Evolutionary conservation across 2,329 filamentous ascomycete species (phyloP), one percentile per base, ranked within the genome.

Genomic region (Colletotrichum sp.): DNA sequence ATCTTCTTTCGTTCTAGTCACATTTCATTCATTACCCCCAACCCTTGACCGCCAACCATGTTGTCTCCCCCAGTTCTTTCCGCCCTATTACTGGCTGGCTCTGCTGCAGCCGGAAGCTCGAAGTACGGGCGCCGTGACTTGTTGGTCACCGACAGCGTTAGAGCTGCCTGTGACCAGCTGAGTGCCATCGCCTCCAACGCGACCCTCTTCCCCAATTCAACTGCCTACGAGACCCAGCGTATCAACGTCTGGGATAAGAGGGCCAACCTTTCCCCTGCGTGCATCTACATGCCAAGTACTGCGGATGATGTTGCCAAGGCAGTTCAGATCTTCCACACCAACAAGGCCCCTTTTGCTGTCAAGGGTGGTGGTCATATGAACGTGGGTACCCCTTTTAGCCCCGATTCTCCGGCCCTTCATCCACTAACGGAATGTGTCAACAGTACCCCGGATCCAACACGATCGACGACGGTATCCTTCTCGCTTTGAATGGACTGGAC

Each of bases 1-100:
- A 59, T 43, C 32, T 43, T 32, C 32, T 18, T 55, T 28, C 24
- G 66, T 24, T 30, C 2, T 10, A 39, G 21, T 30, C 66, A 28
- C 16, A n/a, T 21, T 12, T 18, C 21, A 30, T 60, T 24, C 24
- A 34, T 36, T 26, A 21, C 21, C 16, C 24, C 24, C 16, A 10
- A 10, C 32, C 2, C 6, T 4, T 7, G 32, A n/a, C 1, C 5
- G 6, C 5, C 18, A 7, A 68, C 6, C 4, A 68, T 59, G 32
- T 68, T 59, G 21, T 28, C 32, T 39, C 21, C 32, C 18, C 16
- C 52, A n/a, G 87, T 89, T 7, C 83, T 88, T 2, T 68, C 65
- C 65, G n/a, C n/a, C 18, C 13, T 68, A 4, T 16, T 57, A 30
- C 32, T 68, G n/a, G 65, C 43, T 16, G 9, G 65, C 21, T 68